Conservation (phyloP, 441 rosid genomes). For the Rhodomyrtus psidioides region DNA sequence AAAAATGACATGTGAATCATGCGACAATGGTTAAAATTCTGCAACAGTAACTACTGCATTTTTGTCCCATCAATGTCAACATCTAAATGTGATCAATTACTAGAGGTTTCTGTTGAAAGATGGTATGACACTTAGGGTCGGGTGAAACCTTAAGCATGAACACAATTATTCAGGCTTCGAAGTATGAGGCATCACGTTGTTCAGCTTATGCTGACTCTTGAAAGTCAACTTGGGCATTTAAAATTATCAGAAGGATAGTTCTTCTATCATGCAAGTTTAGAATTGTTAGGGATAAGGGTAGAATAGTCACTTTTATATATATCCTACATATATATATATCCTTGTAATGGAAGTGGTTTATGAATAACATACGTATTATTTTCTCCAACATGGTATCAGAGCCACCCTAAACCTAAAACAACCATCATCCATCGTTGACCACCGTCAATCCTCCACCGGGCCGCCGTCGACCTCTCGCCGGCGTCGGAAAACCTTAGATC, state of each 20-base stretch:
- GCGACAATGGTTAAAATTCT: neutral
- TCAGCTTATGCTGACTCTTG: neutral
- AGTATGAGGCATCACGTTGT: neutral
- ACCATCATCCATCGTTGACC: too few relatives aligned
- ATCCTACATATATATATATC: too few relatives aligned
- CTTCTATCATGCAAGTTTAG: neutral
- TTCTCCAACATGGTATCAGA: too few relatives aligned
- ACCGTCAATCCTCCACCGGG: too few relatives aligned
- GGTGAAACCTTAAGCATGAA: neutral
- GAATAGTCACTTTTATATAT: too few relatives aligned
- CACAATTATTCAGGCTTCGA: neutral
- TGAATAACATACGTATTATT: too few relatives aligned
- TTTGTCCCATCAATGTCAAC: neutral
- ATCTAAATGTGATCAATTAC: neutral
- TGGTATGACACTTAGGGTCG: neutral
- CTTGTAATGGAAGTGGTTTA: too few relatives aligned
- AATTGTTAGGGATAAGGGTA: too few relatives aligned
- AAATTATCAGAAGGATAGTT: neutral
- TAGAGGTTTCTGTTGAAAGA: neutral
- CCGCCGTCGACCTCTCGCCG: too few relatives aligned
- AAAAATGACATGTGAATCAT: neutral
- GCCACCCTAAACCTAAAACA: too few relatives aligned
- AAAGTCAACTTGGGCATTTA: neutral
- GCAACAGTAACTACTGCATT: neutral
- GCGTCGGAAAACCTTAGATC: too few relatives aligned